These are phyloP conservation scores for Berkeleyomyces basicola DNA, from an alignment of 2,329 filamentous ascomycete species.

Conservation along the genomic window DNA sequence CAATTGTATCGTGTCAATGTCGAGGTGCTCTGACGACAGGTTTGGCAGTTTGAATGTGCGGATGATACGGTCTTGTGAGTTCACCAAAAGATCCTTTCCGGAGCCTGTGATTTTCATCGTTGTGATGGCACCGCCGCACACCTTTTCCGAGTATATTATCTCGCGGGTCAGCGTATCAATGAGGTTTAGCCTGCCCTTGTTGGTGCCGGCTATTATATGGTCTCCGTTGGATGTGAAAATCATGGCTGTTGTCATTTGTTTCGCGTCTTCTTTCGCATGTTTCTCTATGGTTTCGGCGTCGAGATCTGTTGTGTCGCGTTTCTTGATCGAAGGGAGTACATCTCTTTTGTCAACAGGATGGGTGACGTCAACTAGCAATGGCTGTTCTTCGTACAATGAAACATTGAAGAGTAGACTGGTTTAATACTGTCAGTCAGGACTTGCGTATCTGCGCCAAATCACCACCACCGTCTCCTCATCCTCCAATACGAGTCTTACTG, in stretches of 20 bases:
- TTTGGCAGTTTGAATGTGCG: constrained; percentile 83
- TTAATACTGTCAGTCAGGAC: constrained; percentile 15
- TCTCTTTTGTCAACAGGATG: constrained; percentile 55
- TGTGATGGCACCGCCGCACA: constrained; percentile 76
- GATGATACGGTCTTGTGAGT: constrained; percentile 88
- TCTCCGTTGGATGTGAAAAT: constrained; percentile 75
- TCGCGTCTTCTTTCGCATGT: constrained; percentile 77
- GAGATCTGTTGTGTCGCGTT: constrained; percentile 51
- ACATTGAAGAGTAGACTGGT: constrained; percentile 67
- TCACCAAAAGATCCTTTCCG: constrained; percentile 75
- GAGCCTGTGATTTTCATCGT: constrained; percentile 67
- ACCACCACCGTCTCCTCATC: too few relatives aligned
- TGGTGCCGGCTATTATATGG: constrained; percentile 83
- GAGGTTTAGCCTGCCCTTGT: constrained; percentile 90
- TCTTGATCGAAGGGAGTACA: constrained; percentile 65
- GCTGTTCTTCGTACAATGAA: constrained; percentile 85
- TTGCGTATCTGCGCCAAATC: too few relatives aligned
- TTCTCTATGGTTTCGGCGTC: constrained; percentile 63
- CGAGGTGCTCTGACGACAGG: constrained; percentile 48
- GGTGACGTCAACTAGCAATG: constrained; percentile 69
- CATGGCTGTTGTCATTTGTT: constrained; percentile 84
- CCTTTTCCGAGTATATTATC: constrained; percentile 77
- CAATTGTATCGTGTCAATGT: constrained; percentile 72
- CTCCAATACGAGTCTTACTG: constrained; percentile 35
- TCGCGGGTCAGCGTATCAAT: constrained; percentile 68